Base-by-base conservation (phyloP, 2,329 filamentous ascomycete species). In the Lasiodiplodia citricola region DNA sequence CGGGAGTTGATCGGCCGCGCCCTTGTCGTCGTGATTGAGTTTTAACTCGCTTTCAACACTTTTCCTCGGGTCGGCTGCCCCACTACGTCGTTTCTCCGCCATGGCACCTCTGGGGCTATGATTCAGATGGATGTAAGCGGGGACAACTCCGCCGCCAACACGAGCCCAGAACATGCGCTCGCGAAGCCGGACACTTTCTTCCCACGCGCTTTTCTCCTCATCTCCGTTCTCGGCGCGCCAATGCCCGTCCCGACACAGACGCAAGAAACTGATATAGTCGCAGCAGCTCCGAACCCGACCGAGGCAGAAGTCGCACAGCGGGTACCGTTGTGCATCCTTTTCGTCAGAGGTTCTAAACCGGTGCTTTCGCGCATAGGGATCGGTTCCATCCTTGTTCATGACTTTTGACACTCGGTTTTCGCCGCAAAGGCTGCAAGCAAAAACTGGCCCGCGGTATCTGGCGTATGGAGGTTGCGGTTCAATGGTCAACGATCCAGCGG, bases 81-180 rank as follows among this genome's bases (percentile, higher is more conserved):
- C 78, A 72, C 55, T 72, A 56, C 23, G 67, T 72, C 21, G 73
- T 72, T 47, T 64, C 70, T 31, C 70, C 71, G 16, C 62, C 62
- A n/a, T 65, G 72, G 10, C 73, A 71, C 66, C 78, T 78, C 4
- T 73, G 76, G 35, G 73, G 75, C 68, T 77, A 73, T 55, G 77
- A 73, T 72, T 79, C 70, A 55, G 75, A 71, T 11, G 74, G 74
- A 51, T 35, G 35, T 54, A 63, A 50, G 87, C 84, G 1, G 95
- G 96, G 14, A 98, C 83, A 2, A 99, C 93, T 16, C 96, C 96
- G 35, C 94, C 96, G 31, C 95, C 95, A 65, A 99, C 89, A 67
- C 96, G 88, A 63, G 92, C 89, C 96, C 96, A 99, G 78, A 99
- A 99, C 92, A 99, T 97, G 73, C 95, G 90, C 79, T 99, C 96